Base-by-base conservation (phyloP, 192 early-diverging fungal genomes). In the Entrophospora sp. region DNA sequence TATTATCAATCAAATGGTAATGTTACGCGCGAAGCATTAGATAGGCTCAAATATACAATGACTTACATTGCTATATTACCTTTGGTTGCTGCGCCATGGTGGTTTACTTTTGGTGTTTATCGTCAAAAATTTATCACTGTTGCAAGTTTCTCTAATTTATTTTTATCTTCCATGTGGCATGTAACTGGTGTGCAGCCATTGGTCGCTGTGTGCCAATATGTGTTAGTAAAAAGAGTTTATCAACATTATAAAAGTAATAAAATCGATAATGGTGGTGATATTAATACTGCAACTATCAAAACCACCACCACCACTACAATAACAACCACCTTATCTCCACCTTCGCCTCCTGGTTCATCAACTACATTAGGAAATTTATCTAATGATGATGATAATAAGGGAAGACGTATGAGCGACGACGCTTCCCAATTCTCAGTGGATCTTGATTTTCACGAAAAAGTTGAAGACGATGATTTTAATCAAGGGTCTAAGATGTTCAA, bases 31-130 rank as follows among this genome's bases (percentile, higher is more conserved):
- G 14, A 42, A 27, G 64, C 64, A 27, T 35, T 65, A 18, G 27
- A 65, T 28, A n/a, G 49, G 8, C 27, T 65, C 4, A 65, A 65
- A 55, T 65, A 65, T 48, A 65, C 64, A 2, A 65, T 65, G 64
- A 42, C 49, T 9, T 65, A 65, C 22, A 16, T 65, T 20, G 37
- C 40, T 3, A 24, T 65, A 10, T 25, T 65, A 13, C 40, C 49
- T 1, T 13, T 37, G 8, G 20, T 65, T 22, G 32, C 64, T 0
- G 64, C 24, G 2, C 64, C 64, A 36, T 51, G 64, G 18, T 65
- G 64, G 64, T 27, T 14, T 30, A 31, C 53, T 25, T 65, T 13
- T 14, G 64, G 64, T 25, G 5, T 65, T 10, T 24, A 10, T 27
- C 51, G 37, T 40, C 7, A 25, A 8, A 14, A 35, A 40, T 53